phyloP scores from a whole-genome alignment of 345 rosid species.

The Gynandropsis gynandra region DNA sequence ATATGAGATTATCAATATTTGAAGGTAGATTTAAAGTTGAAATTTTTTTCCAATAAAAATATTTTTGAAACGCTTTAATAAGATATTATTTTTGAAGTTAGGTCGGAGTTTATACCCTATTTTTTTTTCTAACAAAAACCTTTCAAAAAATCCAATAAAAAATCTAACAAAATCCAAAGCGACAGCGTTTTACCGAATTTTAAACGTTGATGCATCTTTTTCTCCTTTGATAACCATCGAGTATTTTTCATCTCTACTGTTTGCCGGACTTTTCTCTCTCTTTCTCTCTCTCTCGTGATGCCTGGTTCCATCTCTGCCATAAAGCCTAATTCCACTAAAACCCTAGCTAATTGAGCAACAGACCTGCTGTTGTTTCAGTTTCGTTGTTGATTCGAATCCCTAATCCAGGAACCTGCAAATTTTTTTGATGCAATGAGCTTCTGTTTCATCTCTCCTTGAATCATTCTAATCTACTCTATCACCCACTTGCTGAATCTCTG shows the following conservation, averaged over 20 bases:
- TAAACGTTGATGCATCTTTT: not conserved
- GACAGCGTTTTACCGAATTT: not conserved
- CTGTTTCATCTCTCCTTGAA: constrained; percentile 3
- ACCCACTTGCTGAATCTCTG: constrained; percentile 3
- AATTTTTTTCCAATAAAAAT: no score
- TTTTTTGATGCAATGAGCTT: constrained; percentile 1
- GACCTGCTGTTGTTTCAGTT: not conserved
- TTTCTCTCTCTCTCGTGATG: constrained; percentile 17
- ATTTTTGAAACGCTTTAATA: no score
- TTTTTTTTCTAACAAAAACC: not conserved
- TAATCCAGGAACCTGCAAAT: constrained; percentile 6
- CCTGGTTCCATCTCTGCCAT: constrained; percentile 18
- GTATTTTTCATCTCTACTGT: constrained; percentile 19
- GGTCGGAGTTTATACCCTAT: no score
- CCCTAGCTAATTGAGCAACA: not conserved
- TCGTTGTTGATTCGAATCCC: not conserved
- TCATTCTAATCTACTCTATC: constrained; percentile 12
- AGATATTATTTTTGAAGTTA: no score
- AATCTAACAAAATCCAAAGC: not conserved
- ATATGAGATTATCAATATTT: no score
- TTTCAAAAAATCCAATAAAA: not conserved
- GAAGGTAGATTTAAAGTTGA: no score
- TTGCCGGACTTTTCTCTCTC: constrained; percentile 8
- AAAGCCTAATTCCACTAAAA: constrained; percentile 22
- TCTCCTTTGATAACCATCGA: constrained; percentile 19